phyloP scores from a whole-genome alignment of 208 protist genomes.

The Trypanosoma mega region DNA sequence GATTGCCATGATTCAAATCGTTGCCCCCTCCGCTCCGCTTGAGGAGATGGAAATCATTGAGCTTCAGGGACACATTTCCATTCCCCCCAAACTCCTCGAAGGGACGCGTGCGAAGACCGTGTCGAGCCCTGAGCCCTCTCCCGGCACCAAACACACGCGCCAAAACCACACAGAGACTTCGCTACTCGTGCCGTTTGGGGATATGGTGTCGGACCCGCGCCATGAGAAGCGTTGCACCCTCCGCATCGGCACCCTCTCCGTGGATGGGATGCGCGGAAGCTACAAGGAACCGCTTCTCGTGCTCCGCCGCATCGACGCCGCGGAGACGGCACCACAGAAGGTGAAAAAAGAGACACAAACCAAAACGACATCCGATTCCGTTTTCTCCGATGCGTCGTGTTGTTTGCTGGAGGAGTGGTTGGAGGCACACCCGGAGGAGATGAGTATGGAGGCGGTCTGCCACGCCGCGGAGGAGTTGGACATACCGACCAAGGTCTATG shows the following conservation, averaged over 20 bases:
- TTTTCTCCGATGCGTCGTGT: neutral
- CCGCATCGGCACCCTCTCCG: slow-evolving; percentile 53
- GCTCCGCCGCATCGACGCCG: slow-evolving; percentile 14
- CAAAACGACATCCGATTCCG: neutral
- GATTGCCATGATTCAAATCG: slow-evolving; percentile 64
- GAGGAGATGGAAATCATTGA: slow-evolving; percentile 71
- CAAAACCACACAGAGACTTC: slow-evolving; percentile 6
- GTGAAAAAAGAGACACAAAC: neutral
- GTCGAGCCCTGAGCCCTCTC: no score
- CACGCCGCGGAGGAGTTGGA: neutral
- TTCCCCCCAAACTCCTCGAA: slow-evolving; percentile 33
- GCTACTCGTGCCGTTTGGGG: slow-evolving; percentile 44
- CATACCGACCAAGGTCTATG: slow-evolving; percentile 47
- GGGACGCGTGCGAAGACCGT: slow-evolving; percentile 24
- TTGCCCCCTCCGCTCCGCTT: slow-evolving; percentile 28
- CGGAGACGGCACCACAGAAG: neutral
- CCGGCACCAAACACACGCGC: neutral
- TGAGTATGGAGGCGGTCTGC: slow-evolving; percentile 41
- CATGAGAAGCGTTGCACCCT: slow-evolving; percentile 54
- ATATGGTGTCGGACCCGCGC: slow-evolving; percentile 42
- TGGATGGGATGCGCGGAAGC: slow-evolving; percentile 44
- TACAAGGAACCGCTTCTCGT: slow-evolving; percentile 48
- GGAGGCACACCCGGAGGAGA: slow-evolving; percentile 41
- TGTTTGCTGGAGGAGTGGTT: slow-evolving; percentile 51
- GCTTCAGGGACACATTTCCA: slow-evolving; percentile 56